Evolutionary conservation across 2,329 filamentous ascomycete species (phyloP).

Genomic region (Rasamsonia emersonii): DNA sequence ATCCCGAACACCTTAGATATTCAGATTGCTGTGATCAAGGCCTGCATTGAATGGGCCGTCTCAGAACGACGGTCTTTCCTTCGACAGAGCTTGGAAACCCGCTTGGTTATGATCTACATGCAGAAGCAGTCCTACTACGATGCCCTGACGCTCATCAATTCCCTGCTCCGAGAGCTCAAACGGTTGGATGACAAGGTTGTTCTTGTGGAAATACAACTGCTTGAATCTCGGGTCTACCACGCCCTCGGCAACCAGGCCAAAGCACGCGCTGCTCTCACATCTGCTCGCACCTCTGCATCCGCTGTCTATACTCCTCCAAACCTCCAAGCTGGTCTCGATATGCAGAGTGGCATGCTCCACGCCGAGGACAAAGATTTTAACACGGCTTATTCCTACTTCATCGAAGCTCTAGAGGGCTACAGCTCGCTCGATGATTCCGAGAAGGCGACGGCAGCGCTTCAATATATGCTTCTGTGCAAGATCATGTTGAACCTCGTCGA

Average conservation of each 20-base stretch:
- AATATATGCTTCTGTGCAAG: constrained; percentile 99
- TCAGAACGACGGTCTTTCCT: constrained; percentile 92
- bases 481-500: constrained; percentile 97
- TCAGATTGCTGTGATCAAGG: constrained; percentile 92
- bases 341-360: constrained; percentile 99
- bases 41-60: constrained; percentile 98
- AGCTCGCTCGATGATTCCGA: constrained; percentile 79
- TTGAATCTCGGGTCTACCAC: constrained; percentile 96
- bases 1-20: constrained; percentile 93
- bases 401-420: constrained; percentile 96
- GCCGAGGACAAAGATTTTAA: constrained; percentile 99
- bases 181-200: constrained; percentile 97
- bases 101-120: constrained; percentile 90
- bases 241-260: constrained; percentile 94
- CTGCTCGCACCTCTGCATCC: constrained; percentile 86
- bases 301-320: constrained; percentile 95
- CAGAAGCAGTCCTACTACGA: constrained; percentile 97
- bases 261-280: constrained; percentile 87
- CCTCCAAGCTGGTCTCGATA: constrained; percentile 91
- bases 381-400: constrained; percentile 97
- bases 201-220: constrained; percentile 91
- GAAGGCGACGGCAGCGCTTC: constrained; percentile 91
- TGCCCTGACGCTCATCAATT: constrained; percentile 91
- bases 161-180: constrained; percentile 91
- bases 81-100: constrained; percentile 94